Percentiles rank a stretch among this genome's conserved stretches.
Evolutionary conservation across 768 basidiomycete genomes (phyloP).

Genomic region (Cystobasidium onofrii): DNA sequence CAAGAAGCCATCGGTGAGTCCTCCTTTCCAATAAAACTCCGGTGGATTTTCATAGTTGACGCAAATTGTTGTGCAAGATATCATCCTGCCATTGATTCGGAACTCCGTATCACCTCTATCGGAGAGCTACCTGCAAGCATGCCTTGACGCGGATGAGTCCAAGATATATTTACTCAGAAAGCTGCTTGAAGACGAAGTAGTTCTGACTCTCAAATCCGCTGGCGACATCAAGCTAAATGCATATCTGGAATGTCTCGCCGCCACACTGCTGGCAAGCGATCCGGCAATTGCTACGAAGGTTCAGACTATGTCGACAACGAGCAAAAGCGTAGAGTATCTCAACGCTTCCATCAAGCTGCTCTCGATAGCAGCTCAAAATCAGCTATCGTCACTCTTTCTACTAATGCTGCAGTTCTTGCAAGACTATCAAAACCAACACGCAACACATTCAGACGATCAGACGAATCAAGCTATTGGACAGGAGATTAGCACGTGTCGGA

Average conservation of each 20-base stretch:
- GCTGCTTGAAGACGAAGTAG: not conserved
- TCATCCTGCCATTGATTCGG: not conserved
- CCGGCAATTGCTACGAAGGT: not conserved
- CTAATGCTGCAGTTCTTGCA: not conserved
- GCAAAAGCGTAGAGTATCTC: not conserved
- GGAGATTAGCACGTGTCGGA: not conserved
- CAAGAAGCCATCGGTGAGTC: not conserved
- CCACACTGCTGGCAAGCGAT: not conserved
- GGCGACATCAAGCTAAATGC: not conserved
- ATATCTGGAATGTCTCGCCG: not conserved
- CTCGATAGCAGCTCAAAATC: not conserved
- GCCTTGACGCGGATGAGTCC: not conserved
- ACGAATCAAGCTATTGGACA: not conserved
- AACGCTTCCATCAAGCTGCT: not conserved
- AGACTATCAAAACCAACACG: not conserved
- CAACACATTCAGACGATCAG: not conserved
- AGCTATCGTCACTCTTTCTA: not conserved
- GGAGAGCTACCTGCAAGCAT: not conserved
- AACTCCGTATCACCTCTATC: not conserved
- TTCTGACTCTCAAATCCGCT: not conserved
- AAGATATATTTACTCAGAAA: not conserved
- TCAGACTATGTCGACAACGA: not conserved
- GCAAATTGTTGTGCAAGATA: not conserved
- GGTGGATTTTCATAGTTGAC: not conserved
- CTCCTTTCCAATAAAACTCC: not conserved